These are phyloP conservation scores for Fraxinus paxiana DNA, from an alignment of 305 asterid genomes.

Conservation along the genomic window DNA sequence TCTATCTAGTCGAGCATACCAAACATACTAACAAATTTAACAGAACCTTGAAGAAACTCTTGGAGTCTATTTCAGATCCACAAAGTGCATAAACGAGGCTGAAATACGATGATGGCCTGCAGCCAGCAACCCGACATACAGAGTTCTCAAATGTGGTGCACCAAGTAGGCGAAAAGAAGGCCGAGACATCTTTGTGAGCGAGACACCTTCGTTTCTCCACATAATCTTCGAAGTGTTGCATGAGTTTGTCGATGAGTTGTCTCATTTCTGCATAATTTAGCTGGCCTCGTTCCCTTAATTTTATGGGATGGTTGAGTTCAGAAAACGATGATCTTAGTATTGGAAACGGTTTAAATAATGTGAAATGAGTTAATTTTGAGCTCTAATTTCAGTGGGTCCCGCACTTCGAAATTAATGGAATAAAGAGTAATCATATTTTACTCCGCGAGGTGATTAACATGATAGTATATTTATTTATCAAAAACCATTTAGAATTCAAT, in stretches of 20 bases:
- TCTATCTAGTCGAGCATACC: background rate
- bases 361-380: too few species aligned
- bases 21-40: background rate
- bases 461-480: too few species aligned
- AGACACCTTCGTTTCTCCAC: constrained; percentile 8
- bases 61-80: constrained; percentile 18
- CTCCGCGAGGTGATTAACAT: too few species aligned
- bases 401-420: too few species aligned
- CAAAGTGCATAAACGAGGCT: constrained; percentile 26
- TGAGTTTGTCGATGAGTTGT: background rate
- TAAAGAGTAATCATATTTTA: too few species aligned
- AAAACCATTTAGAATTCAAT: too few species aligned
- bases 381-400: too few species aligned
- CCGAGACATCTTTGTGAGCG: background rate
- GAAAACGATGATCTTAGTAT: background rate
- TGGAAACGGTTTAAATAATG: too few species aligned
- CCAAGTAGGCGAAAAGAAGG: constrained; percentile 22
- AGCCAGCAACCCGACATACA: constrained; percentile 24
- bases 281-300: background rate
- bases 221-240: constrained; percentile 12
- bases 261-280: background rate
- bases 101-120: constrained; percentile 27
- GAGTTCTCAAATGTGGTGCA: constrained; percentile 24
- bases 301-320: background rate
- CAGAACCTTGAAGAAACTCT: constrained; percentile 8